Conservation (phyloP, 2,329 filamentous ascomycete species). For the Aspergillus udagawae region DNA sequence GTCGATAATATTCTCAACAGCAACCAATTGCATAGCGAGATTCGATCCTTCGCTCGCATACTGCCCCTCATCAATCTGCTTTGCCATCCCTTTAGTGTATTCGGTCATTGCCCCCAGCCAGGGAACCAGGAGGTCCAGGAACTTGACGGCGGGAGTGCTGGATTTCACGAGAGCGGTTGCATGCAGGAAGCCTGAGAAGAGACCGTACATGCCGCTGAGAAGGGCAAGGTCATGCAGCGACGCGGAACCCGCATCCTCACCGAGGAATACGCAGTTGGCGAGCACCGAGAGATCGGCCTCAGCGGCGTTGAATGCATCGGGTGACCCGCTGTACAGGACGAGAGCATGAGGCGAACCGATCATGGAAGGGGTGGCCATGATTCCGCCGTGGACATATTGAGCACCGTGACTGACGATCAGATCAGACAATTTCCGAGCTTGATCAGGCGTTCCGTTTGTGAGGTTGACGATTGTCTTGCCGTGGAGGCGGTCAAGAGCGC, state of each 20-base stretch:
- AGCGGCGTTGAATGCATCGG: neutral
- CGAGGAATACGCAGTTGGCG: constrained; percentile 4
- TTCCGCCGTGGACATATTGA: constrained; percentile 11
- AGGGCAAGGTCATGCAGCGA: constrained; percentile 11
- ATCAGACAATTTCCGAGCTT: constrained; percentile 5
- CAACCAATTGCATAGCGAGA: constrained; percentile 6
- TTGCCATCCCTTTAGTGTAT: constrained; percentile 6
- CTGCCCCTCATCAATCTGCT: constrained; percentile 8
- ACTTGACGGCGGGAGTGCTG: neutral
- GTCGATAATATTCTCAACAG: neutral
- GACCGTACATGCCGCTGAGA: constrained; percentile 12
- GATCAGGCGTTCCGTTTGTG: constrained; percentile 9
- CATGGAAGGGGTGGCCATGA: constrained; percentile 12
- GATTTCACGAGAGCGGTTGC: constrained; percentile 7
- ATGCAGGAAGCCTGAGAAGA: constrained; percentile 13
- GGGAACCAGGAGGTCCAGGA: constrained; percentile 5
- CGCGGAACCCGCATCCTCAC: constrained; percentile 5
- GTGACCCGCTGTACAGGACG: constrained; percentile 4
- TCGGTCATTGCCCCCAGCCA: constrained; percentile 8
- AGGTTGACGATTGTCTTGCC: constrained; percentile 10
- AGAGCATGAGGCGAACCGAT: constrained; percentile 8
- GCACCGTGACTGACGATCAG: constrained; percentile 1
- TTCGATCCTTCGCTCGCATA: constrained; percentile 7
- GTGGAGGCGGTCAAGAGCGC: neutral
- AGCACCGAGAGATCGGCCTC: constrained; percentile 1